These are phyloP conservation scores for Ceratobasidium sp. DNA, from an alignment of 1,284 basidiomycete genomes.

Conservation along the genomic window DNA sequence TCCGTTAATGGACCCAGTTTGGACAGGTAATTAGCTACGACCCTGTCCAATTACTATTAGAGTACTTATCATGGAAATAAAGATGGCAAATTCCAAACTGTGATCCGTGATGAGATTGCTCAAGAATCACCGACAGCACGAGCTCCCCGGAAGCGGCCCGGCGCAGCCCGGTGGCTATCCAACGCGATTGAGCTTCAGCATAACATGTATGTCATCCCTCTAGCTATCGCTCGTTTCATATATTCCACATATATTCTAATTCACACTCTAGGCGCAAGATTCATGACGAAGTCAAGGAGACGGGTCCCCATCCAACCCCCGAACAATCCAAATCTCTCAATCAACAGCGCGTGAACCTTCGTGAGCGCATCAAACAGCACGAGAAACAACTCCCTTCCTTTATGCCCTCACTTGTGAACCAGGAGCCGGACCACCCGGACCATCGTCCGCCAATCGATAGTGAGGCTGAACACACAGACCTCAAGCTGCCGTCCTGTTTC, in stretches of 20 bases:
- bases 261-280: too few relatives aligned
- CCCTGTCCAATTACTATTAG: too few relatives aligned
- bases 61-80: too few relatives aligned
- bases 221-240: too few relatives aligned
- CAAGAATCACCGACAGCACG: background rate
- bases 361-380: background rate
- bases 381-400: too few relatives aligned
- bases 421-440: background rate
- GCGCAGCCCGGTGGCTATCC: background rate
- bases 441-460: background rate
- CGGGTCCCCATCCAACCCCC: background rate
- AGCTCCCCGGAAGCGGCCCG: background rate
- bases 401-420: background rate
- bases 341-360: background rate
- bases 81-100: background rate
- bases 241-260: too few relatives aligned
- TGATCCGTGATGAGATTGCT: background rate
- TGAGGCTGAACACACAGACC: background rate
- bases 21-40: too few relatives aligned
- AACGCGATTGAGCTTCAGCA: slow-evolving; percentile 22
- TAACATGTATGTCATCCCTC: background rate
- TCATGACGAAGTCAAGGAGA: too few relatives aligned
- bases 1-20: too few relatives aligned
- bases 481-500: background rate
- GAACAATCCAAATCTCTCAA: background rate